These are phyloP conservation scores for Blastobotrys arbuscula DNA, from an alignment of 1,139 yeast genomes.

Conservation along the genomic window DNA sequence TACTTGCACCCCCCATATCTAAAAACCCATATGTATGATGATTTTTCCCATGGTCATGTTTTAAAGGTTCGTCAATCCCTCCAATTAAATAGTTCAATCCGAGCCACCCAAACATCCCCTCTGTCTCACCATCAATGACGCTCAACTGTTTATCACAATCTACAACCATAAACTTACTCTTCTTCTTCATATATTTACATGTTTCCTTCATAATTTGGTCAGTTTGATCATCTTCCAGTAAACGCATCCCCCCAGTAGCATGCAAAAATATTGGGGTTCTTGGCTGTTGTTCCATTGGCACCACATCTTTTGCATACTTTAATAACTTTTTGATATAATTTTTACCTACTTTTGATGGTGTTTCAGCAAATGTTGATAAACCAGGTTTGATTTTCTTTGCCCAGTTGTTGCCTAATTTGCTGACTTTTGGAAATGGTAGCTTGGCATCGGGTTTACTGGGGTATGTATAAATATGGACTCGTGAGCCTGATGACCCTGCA, in stretches of 20 bases:
- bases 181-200: constrained; percentile 48
- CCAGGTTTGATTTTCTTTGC: constrained; percentile 63
- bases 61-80: constrained; percentile 45
- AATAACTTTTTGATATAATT: constrained; percentile 53
- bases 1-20: constrained; percentile 88
- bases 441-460: constrained; percentile 23
- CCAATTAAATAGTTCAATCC: constrained; percentile 66
- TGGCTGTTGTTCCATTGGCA: constrained; percentile 61
- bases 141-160: constrained; percentile 50
- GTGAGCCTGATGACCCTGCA: constrained; percentile 78
- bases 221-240: constrained; percentile 53
- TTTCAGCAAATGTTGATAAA: constrained; percentile 47
- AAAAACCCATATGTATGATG: constrained; percentile 66
- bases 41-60: constrained; percentile 47
- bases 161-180: constrained; percentile 55
- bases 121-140: constrained; percentile 69
- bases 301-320: constrained; percentile 47
- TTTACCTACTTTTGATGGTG: constrained; percentile 50
- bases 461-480: constrained; percentile 72
- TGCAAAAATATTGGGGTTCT: constrained; percentile 73
- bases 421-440: constrained; percentile 38
- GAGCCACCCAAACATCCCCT: constrained; percentile 81
- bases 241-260: constrained; percentile 77
- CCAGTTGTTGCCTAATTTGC: constrained; percentile 48
- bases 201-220: constrained; percentile 45